Evolutionary conservation across 2,329 filamentous ascomycete species (phyloP).

Genomic region (Rosellinia necatrix): DNA sequence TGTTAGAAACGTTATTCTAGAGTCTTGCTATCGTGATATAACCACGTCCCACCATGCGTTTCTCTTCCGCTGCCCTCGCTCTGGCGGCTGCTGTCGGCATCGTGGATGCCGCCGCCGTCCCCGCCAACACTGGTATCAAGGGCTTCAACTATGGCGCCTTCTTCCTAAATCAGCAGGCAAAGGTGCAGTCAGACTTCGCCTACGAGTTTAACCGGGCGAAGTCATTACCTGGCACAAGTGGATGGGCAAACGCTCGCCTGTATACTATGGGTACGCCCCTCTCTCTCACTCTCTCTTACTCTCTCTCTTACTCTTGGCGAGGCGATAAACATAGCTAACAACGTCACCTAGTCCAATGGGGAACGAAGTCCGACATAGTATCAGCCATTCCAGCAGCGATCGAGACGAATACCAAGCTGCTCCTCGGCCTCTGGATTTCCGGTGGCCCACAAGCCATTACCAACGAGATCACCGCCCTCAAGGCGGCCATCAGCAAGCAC

Average conservation of each 20-base stretch:
- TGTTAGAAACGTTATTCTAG: neutral
- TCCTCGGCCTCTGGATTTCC: slow-evolving; percentile 58
- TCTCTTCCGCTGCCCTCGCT: slow-evolving; percentile 33
- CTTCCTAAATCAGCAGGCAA: slow-evolving; percentile 41
- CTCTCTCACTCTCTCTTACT: too few relatives aligned
- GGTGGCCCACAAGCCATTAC: slow-evolving; percentile 45
- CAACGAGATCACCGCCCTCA: slow-evolving; percentile 56
- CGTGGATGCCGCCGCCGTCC: slow-evolving; percentile 18
- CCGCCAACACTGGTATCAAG: slow-evolving; percentile 32
- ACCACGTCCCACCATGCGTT: slow-evolving; percentile 35
- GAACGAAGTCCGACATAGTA: slow-evolving; percentile 57
- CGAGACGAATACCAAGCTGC: slow-evolving; percentile 52
- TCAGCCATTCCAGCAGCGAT: slow-evolving; percentile 69
- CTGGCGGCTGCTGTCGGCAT: slow-evolving; percentile 35
- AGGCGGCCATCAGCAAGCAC: slow-evolving; percentile 51
- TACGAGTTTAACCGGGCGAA: slow-evolving; percentile 42
- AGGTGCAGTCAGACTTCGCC: slow-evolving; percentile 39
- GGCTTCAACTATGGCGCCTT: slow-evolving; percentile 44
- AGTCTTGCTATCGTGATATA: slow-evolving; percentile 12
- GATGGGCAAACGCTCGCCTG: slow-evolving; percentile 40
- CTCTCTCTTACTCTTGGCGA: too few relatives aligned
- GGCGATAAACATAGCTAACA: neutral
- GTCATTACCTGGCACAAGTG: slow-evolving; percentile 37
- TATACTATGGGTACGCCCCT: slow-evolving; percentile 40
- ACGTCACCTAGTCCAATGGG: slow-evolving; percentile 38